Base-by-base conservation (phyloP, 441 rosid genomes). In the Populus hybrid region DNA sequence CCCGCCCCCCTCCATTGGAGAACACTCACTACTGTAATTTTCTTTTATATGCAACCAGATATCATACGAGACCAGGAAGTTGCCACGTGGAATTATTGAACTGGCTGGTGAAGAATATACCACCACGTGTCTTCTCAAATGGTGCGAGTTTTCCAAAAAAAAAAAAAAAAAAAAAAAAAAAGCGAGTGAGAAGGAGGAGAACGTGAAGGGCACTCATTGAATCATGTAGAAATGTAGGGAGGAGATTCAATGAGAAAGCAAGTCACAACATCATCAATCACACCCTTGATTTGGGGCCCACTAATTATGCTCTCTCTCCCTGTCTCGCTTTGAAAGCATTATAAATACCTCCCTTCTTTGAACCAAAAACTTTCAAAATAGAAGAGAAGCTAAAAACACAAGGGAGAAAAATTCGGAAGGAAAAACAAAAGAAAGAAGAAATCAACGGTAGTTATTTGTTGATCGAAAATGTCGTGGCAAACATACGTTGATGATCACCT, bases 401-500 rank as follows among this genome's bases (percentile, higher is more conserved):
- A 26, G 38, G 21, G 11, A 28, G 11, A 30, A 30, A 1, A 24
- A 71, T 2, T 23, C 14, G 2, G 1, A 12, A 70, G 7, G 40
- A 24, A 23, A 30, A 5, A n/a, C 34, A 66, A 66, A 30, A 30
- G 32, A 30, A 30, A 30, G 32, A 30, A 30, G 69, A 35, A 67
- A 53, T 21, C 42, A 16, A 30, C 77, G 28, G 75, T 68, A 19
- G 42, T 11, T n/a, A 72, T 71, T 72, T 36, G 3, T 63, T 21
- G 46, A 68, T 70, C 69, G 71, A 83, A 76, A 86, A 92, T 94
- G 97, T 91, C 97, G 86, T 94, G 97, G 98, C 95, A 94, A 80
- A 69, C 95, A 0, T 91, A 92, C 87, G 97, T 94, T 36, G 97
- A 94, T 75, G 97, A 94, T 2, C 98, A 92, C 83, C 84, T 94